A percentile compares a stretch with the other conserved stretches of the same genome.
Conservation (phyloP, 177 flowering plant genomes). For the Telopea speciosissima region DNA sequence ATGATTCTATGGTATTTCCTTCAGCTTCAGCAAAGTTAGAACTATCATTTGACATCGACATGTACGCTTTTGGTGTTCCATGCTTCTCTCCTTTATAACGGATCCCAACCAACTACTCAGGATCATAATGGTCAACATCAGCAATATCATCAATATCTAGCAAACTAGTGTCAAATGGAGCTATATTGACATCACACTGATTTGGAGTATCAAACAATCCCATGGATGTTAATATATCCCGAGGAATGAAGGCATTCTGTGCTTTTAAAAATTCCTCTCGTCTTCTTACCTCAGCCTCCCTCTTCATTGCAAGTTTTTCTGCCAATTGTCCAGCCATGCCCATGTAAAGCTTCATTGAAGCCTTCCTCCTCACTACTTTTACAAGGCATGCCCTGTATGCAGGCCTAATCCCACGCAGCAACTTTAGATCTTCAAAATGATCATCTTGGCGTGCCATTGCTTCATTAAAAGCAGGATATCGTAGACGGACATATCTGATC, state of each 20-base stretch:
- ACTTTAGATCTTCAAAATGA: slow-evolving; percentile 58
- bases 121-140: slow-evolving; percentile 84
- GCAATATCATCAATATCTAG: slow-evolving; percentile 76
- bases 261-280: slow-evolving; percentile 80
- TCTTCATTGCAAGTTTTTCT: slow-evolving; percentile 80
- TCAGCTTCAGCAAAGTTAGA: slow-evolving; percentile 47
- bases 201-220: slow-evolving; percentile 88
- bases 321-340: slow-evolving; percentile 98
- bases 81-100: slow-evolving; percentile 50
- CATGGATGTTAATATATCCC: slow-evolving; percentile 77
- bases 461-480: slow-evolving; percentile 84
- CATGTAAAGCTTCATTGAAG: slow-evolving; percentile 96
- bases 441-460: slow-evolving; percentile 82
- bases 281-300: slow-evolving; percentile 79
- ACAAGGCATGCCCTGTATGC: slow-evolving; percentile 94
- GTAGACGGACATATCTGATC: slow-evolving; percentile 70
- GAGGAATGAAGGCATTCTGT: slow-evolving; percentile 60
- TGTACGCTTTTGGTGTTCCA: slow-evolving; percentile 44
- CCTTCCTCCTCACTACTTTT: slow-evolving; percentile 92
- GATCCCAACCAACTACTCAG: slow-evolving; percentile 55
- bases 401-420: slow-evolving; percentile 81
- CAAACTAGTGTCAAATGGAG: slow-evolving; percentile 78
- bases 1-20: slow-evolving; percentile 26
- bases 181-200: slow-evolving; percentile 83
- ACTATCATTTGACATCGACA: slow-evolving; percentile 47